These are phyloP conservation scores for Mortierella sp. DNA, from an alignment of 371 early-diverging fungal genomes.

Conservation along the genomic window DNA sequence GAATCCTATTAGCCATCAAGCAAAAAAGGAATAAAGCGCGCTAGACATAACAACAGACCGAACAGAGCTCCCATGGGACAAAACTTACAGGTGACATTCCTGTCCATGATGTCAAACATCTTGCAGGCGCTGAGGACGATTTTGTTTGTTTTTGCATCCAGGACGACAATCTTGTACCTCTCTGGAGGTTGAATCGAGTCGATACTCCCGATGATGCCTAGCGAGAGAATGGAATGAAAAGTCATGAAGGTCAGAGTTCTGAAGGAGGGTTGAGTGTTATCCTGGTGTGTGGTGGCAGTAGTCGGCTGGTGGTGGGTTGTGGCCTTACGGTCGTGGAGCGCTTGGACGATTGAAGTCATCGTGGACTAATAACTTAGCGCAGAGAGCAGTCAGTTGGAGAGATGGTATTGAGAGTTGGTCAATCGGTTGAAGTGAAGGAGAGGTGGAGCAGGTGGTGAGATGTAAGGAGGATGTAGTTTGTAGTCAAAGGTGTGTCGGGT, in stretches of 20 bases:
- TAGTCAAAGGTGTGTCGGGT: neutral
- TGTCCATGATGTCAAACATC: constrained; percentile 94
- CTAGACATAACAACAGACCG: too few relatives aligned
- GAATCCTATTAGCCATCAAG: neutral
- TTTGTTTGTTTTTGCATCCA: constrained; percentile 87
- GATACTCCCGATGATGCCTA: constrained; percentile 81
- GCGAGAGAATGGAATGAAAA: neutral
- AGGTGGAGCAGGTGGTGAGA: neutral
- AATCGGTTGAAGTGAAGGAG: neutral
- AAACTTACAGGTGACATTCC: constrained; percentile 87
- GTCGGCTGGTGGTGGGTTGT: neutral
- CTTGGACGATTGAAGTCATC: constrained; percentile 36
- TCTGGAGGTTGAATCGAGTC: constrained; percentile 76
- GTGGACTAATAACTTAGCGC: neutral
- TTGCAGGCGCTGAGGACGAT: constrained; percentile 91
- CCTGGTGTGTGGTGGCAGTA: neutral
- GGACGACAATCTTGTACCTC: constrained; percentile 93
- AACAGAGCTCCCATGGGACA: neutral
- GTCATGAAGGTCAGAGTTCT: too few relatives aligned
- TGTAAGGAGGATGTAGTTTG: neutral
- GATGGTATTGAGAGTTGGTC: neutral
- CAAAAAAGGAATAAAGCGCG: neutral
- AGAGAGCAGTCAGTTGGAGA: neutral
- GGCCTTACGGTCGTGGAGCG: constrained; percentile 42
- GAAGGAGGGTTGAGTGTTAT: neutral